A percentile compares a stretch with the other conserved stretches of the same genome.
Conservation (phyloP, 495 filamentous ascomycete species). For the Aspergillus incahuasiensis region DNA sequence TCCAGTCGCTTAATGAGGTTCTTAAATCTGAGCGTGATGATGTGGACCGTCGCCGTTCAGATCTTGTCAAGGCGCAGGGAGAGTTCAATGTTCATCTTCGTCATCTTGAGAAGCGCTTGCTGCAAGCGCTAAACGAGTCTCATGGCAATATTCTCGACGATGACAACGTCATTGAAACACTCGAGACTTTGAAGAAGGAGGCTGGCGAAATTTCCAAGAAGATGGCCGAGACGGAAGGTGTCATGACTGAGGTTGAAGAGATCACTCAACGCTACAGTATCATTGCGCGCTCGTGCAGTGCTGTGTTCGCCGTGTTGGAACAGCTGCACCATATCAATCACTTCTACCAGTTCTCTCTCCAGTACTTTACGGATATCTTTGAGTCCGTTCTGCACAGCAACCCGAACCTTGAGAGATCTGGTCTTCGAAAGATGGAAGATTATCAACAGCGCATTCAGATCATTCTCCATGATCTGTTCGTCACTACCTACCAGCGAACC, state of each 20-base stretch:
- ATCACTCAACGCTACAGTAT: slow-evolving; percentile 91
- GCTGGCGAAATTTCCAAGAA: slow-evolving; percentile 93
- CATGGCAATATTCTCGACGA: slow-evolving; percentile 98
- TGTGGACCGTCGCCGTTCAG: slow-evolving; percentile 93
- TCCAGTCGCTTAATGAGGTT: slow-evolving; percentile 93
- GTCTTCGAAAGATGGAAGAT: slow-evolving; percentile 56
- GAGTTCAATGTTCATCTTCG: slow-evolving; percentile 97
- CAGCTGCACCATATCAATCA: slow-evolving; percentile 98
- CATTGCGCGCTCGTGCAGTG: slow-evolving; percentile 90
- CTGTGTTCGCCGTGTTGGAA: slow-evolving; percentile 92
- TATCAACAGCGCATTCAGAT: slow-evolving; percentile 74
- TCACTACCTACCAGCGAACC: slow-evolving; percentile 87
- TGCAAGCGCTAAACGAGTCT: slow-evolving; percentile 95
- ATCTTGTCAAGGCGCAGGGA: slow-evolving; percentile 95
- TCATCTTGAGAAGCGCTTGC: slow-evolving; percentile 88
- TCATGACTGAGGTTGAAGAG: slow-evolving; percentile 95
- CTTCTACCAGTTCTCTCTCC: slow-evolving; percentile 98
- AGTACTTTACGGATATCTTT: slow-evolving; percentile 98
- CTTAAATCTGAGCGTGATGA: slow-evolving; percentile 96
- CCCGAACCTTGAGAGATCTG: slow-evolving; percentile 52
- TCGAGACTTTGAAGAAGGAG: slow-evolving; percentile 97
- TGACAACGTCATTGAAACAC: slow-evolving; percentile 94
- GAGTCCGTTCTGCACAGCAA: slow-evolving; percentile 83
- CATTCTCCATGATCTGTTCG: slow-evolving; percentile 84
- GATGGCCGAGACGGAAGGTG: slow-evolving; percentile 93